Base-by-base conservation (phyloP, 2,329 filamentous ascomycete species). In the Pseudodiploospora longispora region DNA sequence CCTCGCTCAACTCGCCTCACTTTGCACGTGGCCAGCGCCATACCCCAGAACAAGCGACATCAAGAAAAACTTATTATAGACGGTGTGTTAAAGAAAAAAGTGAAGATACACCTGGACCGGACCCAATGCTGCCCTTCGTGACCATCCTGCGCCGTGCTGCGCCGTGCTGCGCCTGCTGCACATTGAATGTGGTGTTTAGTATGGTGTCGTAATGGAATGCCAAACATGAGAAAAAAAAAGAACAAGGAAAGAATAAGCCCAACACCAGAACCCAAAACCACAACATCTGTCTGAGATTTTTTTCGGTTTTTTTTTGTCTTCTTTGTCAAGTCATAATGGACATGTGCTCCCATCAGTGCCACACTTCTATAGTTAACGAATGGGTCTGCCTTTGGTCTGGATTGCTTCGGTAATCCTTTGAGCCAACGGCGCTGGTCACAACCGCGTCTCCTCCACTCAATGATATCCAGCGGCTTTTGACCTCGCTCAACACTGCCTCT, bases 111-210 rank as follows among this genome's bases (percentile, higher is more conserved):
- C 46, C 46, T 48, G 48, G 55, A 59, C 55, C 58, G 60, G 50
- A 64, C 59, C 60, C 60, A 65, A 66, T 63, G 62, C 60, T 44
- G 46, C 46, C 62, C 59, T 58, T 52, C 55, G 60, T 62, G 53
- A 57, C 60, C 61, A 56, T 56, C 57, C 48, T 62, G 62, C 64
- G 62, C 62, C 59, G 55, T 62, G 59, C 48, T 62, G 62, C 64
- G 62, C 62, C 59, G 55, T 62, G 59, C 58, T 62, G 63, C 60
- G 62, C 19, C 19, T 19, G 19, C 63, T 61, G 56, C 58, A 63
- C 59, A 58, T 58, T 59, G 57, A 59, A 60, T 54, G 51, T 55
- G 50, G 55, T 62, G 44, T 19, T 19, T 52, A 59, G 47, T 57
- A 59, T 60, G 58, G 52, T 56, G 57, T 63, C 57, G 53, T 61